These are phyloP conservation scores for Penicillium roqueforti DNA, from an alignment of 495 filamentous ascomycete species.

Conservation along the genomic window DNA sequence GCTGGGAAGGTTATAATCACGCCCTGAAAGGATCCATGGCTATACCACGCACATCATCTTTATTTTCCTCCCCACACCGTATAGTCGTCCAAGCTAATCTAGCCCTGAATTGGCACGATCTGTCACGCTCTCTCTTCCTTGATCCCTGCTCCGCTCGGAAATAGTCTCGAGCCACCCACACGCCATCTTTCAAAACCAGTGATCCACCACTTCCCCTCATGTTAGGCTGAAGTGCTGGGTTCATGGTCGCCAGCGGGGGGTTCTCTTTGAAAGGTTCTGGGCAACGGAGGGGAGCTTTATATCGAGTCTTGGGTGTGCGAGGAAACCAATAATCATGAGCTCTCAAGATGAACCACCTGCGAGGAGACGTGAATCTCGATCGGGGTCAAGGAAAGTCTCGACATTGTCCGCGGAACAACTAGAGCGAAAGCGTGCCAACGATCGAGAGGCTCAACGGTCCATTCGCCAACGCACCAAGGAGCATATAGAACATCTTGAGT, in stretches of 20 bases:
- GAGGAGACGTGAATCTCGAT: constrained; percentile 47
- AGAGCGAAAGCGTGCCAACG: constrained; percentile 60
- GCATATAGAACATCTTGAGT: constrained; percentile 54
- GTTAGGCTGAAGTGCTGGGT: constrained; percentile 6
- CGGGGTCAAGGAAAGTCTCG: constrained; percentile 56
- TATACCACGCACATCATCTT: neutral
- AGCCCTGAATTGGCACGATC: constrained; percentile 6
- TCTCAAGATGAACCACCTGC: constrained; percentile 11
- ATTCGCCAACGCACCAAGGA: constrained; percentile 58
- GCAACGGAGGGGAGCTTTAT: constrained; percentile 1
- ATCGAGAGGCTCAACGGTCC: constrained; percentile 60
- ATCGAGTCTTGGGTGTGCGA: constrained; percentile 2
- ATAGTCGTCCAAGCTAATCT: neutral
- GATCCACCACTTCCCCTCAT: constrained; percentile 11
- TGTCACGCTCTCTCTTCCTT: constrained; percentile 2
- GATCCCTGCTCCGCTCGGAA: constrained; percentile 12
- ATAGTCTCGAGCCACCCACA: constrained; percentile 9
- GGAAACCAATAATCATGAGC: constrained; percentile 17
- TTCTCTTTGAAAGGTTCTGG: constrained; percentile 13
- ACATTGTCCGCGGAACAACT: constrained; percentile 56
- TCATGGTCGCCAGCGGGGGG: constrained; percentile 18
- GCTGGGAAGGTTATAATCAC: neutral
- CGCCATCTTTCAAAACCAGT: neutral
- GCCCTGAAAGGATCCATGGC: neutral
- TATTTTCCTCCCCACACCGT: neutral